phyloP scores from a whole-genome alignment of 2,329 filamentous ascomycete species.

The Penicillium psychrosexuale region DNA sequence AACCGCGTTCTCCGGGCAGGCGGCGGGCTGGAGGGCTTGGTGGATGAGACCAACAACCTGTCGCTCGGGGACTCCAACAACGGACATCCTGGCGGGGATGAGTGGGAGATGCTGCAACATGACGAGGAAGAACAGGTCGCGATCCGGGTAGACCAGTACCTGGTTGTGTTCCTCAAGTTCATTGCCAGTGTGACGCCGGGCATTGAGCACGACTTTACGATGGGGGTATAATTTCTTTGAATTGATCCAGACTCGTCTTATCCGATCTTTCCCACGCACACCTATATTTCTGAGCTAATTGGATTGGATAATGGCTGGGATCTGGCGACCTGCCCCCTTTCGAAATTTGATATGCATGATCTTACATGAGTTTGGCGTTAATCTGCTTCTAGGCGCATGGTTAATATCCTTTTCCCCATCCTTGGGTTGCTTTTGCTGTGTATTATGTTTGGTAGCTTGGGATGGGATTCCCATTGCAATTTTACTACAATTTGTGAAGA shows the following conservation, averaged over 20 bases:
- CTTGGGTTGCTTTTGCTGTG: background rate
- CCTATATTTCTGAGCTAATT: background rate
- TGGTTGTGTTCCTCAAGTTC: slow-evolving; percentile 59
- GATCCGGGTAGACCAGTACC: slow-evolving; percentile 51
- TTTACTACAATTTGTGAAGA: background rate
- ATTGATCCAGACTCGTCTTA: background rate
- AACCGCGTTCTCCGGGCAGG: slow-evolving; percentile 19
- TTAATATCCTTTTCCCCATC: background rate
- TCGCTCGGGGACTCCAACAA: slow-evolving; percentile 52
- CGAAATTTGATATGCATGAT: slow-evolving; percentile 20
- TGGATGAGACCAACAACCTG: slow-evolving; percentile 70
- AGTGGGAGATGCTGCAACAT: slow-evolving; percentile 62
- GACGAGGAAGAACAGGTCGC: slow-evolving; percentile 49
- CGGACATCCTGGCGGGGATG: slow-evolving; percentile 48
- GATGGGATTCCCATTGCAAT: background rate
- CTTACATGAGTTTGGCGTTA: slow-evolving; percentile 22
- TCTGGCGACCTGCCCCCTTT: background rate
- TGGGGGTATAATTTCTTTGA: slow-evolving; percentile 66
- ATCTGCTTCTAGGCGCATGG: slow-evolving; percentile 9
- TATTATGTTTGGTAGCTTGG: background rate
- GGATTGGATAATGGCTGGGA: background rate
- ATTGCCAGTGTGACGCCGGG: slow-evolving; percentile 89
- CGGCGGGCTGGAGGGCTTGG: slow-evolving; percentile 75
- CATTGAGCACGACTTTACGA: slow-evolving; percentile 97
- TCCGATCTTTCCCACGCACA: background rate